Conservation (phyloP, 2,329 filamentous ascomycete species). For the Paramyrothecium sp. region DNA sequence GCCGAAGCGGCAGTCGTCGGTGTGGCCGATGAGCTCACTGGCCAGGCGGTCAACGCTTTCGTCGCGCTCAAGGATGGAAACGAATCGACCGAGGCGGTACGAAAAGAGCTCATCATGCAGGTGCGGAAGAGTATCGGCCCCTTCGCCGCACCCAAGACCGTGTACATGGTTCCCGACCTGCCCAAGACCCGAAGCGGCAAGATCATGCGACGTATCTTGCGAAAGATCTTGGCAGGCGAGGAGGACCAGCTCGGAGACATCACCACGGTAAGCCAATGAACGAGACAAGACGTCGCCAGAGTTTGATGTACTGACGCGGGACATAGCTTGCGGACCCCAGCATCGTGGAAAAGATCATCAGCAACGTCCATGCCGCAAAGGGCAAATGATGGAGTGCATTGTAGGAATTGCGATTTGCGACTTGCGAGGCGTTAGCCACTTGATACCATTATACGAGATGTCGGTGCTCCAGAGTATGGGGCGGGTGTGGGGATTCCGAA, state of each 20-base stretch:
- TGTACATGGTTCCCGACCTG: slow-evolving; percentile 87
- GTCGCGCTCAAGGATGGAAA: slow-evolving; percentile 86
- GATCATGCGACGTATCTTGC: slow-evolving; percentile 96
- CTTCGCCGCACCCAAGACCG: slow-evolving; percentile 92
- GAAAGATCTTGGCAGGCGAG: slow-evolving; percentile 96
- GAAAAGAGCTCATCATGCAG: slow-evolving; percentile 91
- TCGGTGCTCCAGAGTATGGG: neutral
- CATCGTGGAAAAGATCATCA: slow-evolving; percentile 88
- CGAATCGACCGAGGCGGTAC: slow-evolving; percentile 73
- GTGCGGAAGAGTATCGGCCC: slow-evolving; percentile 97
- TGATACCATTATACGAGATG: neutral
- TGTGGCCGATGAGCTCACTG: slow-evolving; percentile 88
- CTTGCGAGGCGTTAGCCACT: neutral
- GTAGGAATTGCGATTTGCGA: neutral
- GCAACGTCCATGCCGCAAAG: slow-evolving; percentile 66
- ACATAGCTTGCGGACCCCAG: slow-evolving; percentile 80
- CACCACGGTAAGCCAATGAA: slow-evolving; percentile 69
- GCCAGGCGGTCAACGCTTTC: slow-evolving; percentile 96
- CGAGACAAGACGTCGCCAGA: neutral
- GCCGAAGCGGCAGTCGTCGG: slow-evolving; percentile 96
- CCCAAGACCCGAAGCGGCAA: slow-evolving; percentile 98
- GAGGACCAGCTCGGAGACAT: slow-evolving; percentile 95
- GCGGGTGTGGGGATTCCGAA: neutral
- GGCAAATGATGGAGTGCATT: slow-evolving; percentile 41
- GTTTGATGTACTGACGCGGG: slow-evolving; percentile 8